Evolutionary conservation across 805 yeast genomes (phyloP), one percentile per base, ranked within the genome.

Genomic region (Citeromyces nyonsensis): DNA sequence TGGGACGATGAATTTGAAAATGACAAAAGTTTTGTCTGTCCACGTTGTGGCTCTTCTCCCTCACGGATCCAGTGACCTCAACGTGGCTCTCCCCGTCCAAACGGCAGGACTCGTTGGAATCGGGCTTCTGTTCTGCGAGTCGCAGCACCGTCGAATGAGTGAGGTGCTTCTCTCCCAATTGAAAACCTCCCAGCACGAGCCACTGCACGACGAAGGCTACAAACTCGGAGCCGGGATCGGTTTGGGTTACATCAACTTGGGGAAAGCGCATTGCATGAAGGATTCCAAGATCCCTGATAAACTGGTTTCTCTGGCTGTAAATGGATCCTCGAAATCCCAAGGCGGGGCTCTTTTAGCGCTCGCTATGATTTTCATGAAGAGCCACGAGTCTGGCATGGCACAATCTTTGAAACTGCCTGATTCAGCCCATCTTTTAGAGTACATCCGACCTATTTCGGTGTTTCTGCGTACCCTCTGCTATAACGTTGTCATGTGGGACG

Each of bases 1-100:
- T 41, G 86, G 96, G 2, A 61, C 86, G 0, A 80, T 80, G 83
- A 86, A 91, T 56, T 61, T 74, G 29, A 85, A 84, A 43, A 57
- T 91, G 30, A 84, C 95, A 1, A 88, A 85, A 46, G 95, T 91
- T 0, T 57, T 91, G 28, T 78, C 94, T 5, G 95, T 91, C 11
- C 98, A 91, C 51, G 82, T 91, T 10, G 85, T 80, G 10, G 95
- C 96, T 0, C 55, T 91, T 24, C 58, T 93, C 18, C 99, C 99
- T 0, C 71, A 70, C 9, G 96, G 96, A 0, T 85, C 96, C 0
- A 79, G 78, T 29, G 94, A 85, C 49, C 61, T 91, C 44, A 83
- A 88, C 49, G 94, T 93, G 6, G 70, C 82, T 2, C 57, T 73
- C 1, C 64, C 73, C 8, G 94, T 88, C 6, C 97, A 91, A 49